These are phyloP conservation scores for Nothophoma quercina DNA, from an alignment of 2,329 filamentous ascomycete species.

Conservation along the genomic window DNA sequence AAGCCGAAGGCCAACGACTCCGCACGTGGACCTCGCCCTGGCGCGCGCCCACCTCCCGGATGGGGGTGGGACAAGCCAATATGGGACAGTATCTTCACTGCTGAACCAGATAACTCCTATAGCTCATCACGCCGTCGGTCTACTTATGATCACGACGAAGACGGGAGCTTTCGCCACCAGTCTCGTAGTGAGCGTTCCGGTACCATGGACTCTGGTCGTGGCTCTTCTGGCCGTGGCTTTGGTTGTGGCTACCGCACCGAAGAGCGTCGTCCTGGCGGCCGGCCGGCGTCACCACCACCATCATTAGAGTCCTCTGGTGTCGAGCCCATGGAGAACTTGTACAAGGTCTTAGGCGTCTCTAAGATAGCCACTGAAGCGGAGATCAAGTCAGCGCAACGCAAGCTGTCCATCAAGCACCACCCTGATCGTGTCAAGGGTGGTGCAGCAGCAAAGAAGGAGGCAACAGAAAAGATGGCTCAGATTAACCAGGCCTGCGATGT, in stretches of 20 bases:
- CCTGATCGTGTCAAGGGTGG: constrained; percentile 65
- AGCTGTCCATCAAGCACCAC: constrained; percentile 91
- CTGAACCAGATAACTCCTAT: background rate
- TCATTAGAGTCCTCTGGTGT: background rate
- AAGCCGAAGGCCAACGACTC: no score
- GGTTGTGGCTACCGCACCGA: background rate
- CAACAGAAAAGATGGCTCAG: constrained; percentile 32
- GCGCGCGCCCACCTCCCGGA: background rate
- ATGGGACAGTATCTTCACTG: no score
- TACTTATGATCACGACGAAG: no score
- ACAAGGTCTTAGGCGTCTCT: constrained; percentile 79
- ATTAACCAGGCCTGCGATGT: constrained; percentile 34
- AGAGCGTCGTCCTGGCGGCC: background rate
- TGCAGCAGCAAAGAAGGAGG: constrained; percentile 8
- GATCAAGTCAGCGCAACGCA: constrained; percentile 97
- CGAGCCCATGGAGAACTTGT: constrained; percentile 66
- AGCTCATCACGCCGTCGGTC: no score
- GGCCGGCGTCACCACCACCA: background rate
- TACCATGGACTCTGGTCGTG: no score
- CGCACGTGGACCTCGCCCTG: background rate
- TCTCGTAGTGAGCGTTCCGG: no score
- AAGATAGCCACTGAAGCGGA: constrained; percentile 75
- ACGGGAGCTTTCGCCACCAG: no score
- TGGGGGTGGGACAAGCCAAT: no score
- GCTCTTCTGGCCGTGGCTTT: background rate